phyloP scores from a whole-genome alignment of 768 basidiomycete species.

The Phylloporus arenicola region DNA sequence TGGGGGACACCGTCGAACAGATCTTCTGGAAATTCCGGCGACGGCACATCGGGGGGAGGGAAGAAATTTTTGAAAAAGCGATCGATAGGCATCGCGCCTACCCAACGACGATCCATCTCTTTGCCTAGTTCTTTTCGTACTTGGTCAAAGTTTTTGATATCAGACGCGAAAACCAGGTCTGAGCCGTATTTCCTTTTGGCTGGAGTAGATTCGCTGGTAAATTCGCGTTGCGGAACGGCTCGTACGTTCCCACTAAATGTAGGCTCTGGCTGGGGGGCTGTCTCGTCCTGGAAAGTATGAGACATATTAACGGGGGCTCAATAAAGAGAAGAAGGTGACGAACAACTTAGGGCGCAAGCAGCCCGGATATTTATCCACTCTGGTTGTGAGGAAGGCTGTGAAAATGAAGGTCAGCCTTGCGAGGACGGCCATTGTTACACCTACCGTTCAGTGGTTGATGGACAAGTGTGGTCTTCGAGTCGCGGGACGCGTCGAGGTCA shows the following conservation, averaged over 20 bases:
- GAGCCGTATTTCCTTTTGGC: not conserved
- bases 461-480: too few species aligned
- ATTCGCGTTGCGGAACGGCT: not conserved
- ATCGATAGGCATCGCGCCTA: not conserved
- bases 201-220: not conserved
- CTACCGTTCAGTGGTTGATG: not conserved
- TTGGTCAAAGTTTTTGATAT: not conserved
- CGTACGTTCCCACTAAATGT: not conserved
- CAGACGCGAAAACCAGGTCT: not conserved
- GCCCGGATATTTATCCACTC: not conserved
- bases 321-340: not conserved
- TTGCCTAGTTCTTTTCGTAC: not conserved
- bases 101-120: conserved; percentile 1
- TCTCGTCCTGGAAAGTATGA: not conserved
- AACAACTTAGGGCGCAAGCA: not conserved
- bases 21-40: not conserved
- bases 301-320: not conserved
- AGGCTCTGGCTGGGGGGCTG: too few species aligned
- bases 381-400: not conserved
- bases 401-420: not conserved
- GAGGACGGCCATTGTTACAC: not conserved
- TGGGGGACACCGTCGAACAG: not conserved
- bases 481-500: too few species aligned
- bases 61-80: not conserved
- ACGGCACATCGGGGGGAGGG: not conserved